Conservation (phyloP, 2,329 filamentous ascomycete genomes). For the Paradendryphiella salina region DNA sequence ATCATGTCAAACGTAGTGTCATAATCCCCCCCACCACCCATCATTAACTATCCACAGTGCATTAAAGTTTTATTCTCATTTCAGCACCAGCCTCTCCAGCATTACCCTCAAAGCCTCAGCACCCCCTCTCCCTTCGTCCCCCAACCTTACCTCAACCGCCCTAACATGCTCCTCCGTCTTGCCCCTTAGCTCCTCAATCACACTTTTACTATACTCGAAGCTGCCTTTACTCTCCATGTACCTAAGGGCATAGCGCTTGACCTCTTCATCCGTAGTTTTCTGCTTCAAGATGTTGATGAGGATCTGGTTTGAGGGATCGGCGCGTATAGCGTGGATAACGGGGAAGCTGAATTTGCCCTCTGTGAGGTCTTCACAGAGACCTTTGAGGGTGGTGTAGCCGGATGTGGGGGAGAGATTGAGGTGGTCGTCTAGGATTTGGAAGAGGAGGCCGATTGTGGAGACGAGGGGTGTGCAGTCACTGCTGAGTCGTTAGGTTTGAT, state of each 20-base stretch:
- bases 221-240: slow-evolving; percentile 92
- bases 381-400: slow-evolving; percentile 82
- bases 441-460: slow-evolving; percentile 81
- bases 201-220: slow-evolving; percentile 79
- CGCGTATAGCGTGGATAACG: slow-evolving; percentile 87
- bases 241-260: slow-evolving; percentile 85
- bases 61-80: slow-evolving; percentile 10
- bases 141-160: slow-evolving; percentile 46
- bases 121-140: slow-evolving; percentile 43
- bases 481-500: slow-evolving; percentile 3
- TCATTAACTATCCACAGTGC: too few relatives aligned
- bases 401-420: slow-evolving; percentile 69
- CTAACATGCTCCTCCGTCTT: slow-evolving; percentile 51
- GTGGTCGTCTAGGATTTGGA: slow-evolving; percentile 93
- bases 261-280: slow-evolving; percentile 80
- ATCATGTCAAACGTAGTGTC: neutral
- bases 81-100: slow-evolving; percentile 47
- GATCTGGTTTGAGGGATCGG: slow-evolving; percentile 72
- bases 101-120: slow-evolving; percentile 48
- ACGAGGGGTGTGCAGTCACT: slow-evolving; percentile 80
- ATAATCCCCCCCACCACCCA: neutral
- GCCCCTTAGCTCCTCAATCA: slow-evolving; percentile 50
- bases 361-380: slow-evolving; percentile 90
- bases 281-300: slow-evolving; percentile 92
- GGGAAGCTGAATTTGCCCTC: slow-evolving; percentile 98